A percentile compares a stretch with the other conserved stretches of the same genome.
phyloP scores from a whole-genome alignment of 352 stramenopile species.

The Phytopythium vexans region DNA sequence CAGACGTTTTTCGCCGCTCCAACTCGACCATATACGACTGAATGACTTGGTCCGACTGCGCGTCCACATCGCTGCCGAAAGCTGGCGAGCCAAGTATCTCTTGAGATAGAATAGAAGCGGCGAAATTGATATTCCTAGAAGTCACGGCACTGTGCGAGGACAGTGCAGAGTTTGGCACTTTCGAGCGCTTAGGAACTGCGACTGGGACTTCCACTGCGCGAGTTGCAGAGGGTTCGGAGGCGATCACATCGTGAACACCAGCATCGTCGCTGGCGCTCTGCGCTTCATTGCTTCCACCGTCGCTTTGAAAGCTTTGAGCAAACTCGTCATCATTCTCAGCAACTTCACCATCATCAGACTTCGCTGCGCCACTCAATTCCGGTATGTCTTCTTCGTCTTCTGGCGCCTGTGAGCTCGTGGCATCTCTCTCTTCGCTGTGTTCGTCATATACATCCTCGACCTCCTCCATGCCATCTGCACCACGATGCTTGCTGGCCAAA shows the following conservation, averaged over 20 bases:
- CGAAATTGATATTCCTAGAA: too few relatives aligned
- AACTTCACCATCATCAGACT: background rate
- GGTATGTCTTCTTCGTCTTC: constrained; percentile 4
- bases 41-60: background rate
- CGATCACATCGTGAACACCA: background rate
- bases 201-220: too few relatives aligned
- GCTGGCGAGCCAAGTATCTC: too few relatives aligned
- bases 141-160: too few relatives aligned
- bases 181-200: too few relatives aligned
- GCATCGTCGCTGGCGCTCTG: background rate
- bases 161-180: too few relatives aligned
- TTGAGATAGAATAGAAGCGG: too few relatives aligned
- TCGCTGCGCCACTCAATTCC: background rate
- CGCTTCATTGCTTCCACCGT: constrained; percentile 1
- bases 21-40: constrained; percentile 38
- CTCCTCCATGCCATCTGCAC: too few relatives aligned
- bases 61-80: background rate
- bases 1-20: constrained; percentile 44
- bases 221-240: too few relatives aligned
- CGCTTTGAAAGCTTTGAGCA: constrained; percentile 3
- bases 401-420: background rate
- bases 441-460: constrained; percentile 3
- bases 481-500: constrained; percentile 2
- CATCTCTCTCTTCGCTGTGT: constrained; percentile 1
- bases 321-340: background rate